Evolutionary conservation across 306 rosid species (phyloP), one percentile per base, ranked within the genome.

Genomic region (Begonia loranthoides): DNA sequence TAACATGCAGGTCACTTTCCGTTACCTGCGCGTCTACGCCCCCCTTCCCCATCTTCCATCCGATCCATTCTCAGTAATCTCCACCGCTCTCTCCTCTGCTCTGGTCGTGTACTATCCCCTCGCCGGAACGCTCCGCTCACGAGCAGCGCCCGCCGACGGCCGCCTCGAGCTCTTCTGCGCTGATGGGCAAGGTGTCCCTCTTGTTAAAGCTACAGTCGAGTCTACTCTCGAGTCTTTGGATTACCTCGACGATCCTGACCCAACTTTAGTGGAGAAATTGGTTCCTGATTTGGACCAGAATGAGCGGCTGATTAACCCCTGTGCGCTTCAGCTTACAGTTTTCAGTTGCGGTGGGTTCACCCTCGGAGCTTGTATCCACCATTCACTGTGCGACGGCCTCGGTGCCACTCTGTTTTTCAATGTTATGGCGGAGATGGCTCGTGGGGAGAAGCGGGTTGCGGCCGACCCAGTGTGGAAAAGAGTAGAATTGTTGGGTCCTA

Each of bases 21-120:
- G 97, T 5, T 89, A 89, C 78, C 82, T 89, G 52, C 95, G 97
- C 15, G 84, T 68, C 24, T 89, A 89, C 69, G 50, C 59, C 62
- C 12, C 66, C 49, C 9, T 64, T 16, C 12, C 43, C 12, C 14
- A 60, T 17, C 10, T 63, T 54, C 17, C 72, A 49, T 19, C 15
- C 16, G 66, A 70, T 51, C 88, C 89, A 2, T 64, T 65, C 70
- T 49, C 4, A 36, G 76, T 75, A 67, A 75, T 89, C 70, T 57
- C 93, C 28, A 54, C 82, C 16, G 69, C 95, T 19, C 69, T 81
- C 70, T 74, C 93, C 48, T 21, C 67, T 17, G 84, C 84, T 1
- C 93, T 88, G 3, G 40, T 68, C 39, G 74, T 63, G 13, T 89
- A 77, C 77, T 84, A 81, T 62, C 95, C 84, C 9, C 79, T 89